Percentiles rank a stretch among this genome's conserved stretches.
Evolutionary conservation across 352 stramenopile genomes (phyloP).

Genomic region (Phytopythium kandeliae): DNA sequence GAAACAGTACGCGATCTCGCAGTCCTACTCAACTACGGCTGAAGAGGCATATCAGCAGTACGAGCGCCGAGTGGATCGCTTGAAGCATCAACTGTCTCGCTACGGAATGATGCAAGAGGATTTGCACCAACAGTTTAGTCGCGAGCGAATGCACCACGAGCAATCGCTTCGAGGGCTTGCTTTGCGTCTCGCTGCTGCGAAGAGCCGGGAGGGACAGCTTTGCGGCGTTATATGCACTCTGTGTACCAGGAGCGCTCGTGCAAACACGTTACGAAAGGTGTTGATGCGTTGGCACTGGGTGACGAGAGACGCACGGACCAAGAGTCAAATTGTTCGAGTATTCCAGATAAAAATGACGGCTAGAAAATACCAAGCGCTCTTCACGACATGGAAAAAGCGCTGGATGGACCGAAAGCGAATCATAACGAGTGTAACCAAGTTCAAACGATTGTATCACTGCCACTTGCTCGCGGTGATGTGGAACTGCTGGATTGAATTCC

Average conservation of each 20-base stretch:
- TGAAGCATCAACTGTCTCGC: background rate
- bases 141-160: background rate
- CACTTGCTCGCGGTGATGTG: slow-evolving; percentile 17
- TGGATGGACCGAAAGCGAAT: slow-evolving; percentile 8
- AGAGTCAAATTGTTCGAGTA: background rate
- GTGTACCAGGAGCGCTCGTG: background rate
- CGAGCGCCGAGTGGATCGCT: background rate
- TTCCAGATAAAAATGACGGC: background rate
- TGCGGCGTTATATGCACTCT: background rate
- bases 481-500: slow-evolving; percentile 12
- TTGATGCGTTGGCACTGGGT: background rate
- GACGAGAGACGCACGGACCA: background rate
- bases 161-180: background rate
- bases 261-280: background rate
- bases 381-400: slow-evolving; percentile 1
- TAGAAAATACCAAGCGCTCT: background rate
- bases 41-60: background rate
- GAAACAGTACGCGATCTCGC: background rate
- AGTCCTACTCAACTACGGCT: background rate
- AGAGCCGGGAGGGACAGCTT: background rate
- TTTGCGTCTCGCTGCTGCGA: background rate
- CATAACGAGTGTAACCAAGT: slow-evolving; percentile 2
- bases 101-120: slow-evolving; percentile 3
- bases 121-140: background rate
- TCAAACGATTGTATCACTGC: slow-evolving; percentile 7